Evolutionary conservation across 495 filamentous ascomycete species (phyloP).

Genomic region (Chaetomium fimeti): DNA sequence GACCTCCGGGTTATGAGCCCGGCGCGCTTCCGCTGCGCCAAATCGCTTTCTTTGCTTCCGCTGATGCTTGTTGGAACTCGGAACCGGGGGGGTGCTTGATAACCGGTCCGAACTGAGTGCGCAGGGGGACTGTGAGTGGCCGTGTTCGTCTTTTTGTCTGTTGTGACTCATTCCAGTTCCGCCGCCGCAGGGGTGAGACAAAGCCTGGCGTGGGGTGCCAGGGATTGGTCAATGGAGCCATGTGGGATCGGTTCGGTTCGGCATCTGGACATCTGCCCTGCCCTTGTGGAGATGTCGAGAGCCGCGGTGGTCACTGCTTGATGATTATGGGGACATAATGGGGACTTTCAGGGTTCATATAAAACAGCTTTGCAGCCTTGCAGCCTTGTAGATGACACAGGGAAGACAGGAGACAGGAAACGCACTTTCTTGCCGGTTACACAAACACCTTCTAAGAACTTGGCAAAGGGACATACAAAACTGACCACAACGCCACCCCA

Average conservation of each 20-base stretch:
- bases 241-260: too few species aligned
- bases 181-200: background rate
- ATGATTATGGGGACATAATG: too few species aligned
- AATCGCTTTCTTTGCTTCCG: constrained; percentile 21
- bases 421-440: background rate
- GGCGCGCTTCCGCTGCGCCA: constrained; percentile 36
- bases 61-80: background rate
- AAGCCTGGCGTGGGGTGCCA: background rate
- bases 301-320: too few species aligned
- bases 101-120: too few species aligned
- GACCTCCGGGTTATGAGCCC: constrained; percentile 38
- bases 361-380: too few species aligned
- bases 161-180: constrained; percentile 4
- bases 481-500: constrained; percentile 9
- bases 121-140: too few species aligned
- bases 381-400: background rate
- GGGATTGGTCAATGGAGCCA: too few species aligned
- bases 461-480: background rate
- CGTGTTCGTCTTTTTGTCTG: too few species aligned
- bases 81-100: background rate
- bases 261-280: too few species aligned
- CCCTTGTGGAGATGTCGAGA: too few species aligned
- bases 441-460: background rate
- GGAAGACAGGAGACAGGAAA: background rate
- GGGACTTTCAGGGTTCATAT: too few species aligned